Conservation (phyloP, 441 rosid genomes). For the Pelargonium fulgidum region DNA sequence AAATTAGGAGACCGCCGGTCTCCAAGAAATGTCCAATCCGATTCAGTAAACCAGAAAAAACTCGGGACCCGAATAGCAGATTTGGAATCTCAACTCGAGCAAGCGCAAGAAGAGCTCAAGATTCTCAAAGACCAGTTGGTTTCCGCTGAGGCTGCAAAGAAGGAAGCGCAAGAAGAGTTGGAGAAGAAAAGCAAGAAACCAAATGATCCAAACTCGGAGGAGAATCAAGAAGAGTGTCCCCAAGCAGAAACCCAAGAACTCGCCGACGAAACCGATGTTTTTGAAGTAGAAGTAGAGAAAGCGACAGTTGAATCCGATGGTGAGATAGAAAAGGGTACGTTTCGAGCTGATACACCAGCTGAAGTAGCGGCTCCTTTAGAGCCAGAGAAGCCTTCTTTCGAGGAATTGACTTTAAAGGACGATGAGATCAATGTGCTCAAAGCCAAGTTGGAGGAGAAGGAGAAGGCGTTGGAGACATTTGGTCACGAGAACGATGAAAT, state of each 20-base stretch:
- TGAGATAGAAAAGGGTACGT: too few species aligned
- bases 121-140: conserved; percentile 61
- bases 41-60: conserved; percentile 59
- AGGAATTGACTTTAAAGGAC: conserved; percentile 1
- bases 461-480: conserved; percentile 38
- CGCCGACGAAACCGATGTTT: conserved; percentile 49
- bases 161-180: conserved; percentile 55
- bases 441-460: conserved; percentile 52
- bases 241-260: too few species aligned
- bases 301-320: too few species aligned
- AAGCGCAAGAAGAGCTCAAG: conserved; percentile 81
- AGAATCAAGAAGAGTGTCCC: too few species aligned
- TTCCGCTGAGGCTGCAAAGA: conserved; percentile 81
- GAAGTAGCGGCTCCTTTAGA: conserved; percentile 7
- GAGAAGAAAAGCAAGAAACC: conserved; percentile 48
- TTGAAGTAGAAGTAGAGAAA: conserved; percentile 52
- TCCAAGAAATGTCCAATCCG: conserved; percentile 58
- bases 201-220: conserved; percentile 8
- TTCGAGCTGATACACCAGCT: too few species aligned
- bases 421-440: conserved; percentile 45
- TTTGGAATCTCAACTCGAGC: conserved; percentile 83
- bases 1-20: conserved; percentile 70
- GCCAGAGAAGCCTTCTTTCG: conserved; percentile 26
- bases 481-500: conserved; percentile 47
- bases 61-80: conserved; percentile 77